Percentiles rank a stretch among this genome's conserved stretches.
These are phyloP conservation scores for Pseudoperonospora humuli DNA, from an alignment of 352 stramenopile genomes.

Conservation along the genomic window DNA sequence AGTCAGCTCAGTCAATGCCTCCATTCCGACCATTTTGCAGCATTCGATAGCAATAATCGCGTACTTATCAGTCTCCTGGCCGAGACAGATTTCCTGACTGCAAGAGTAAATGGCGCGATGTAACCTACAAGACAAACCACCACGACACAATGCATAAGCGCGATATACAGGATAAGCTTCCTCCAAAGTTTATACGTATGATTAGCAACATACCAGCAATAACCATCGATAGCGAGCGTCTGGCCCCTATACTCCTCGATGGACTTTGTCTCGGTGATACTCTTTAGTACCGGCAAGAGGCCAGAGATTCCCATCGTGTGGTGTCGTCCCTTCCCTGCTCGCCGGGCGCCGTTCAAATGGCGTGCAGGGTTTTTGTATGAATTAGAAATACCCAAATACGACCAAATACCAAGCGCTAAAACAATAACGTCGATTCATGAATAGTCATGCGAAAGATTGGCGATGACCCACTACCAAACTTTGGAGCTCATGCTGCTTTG, in stretches of 20 bases:
- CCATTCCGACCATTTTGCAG: not conserved
- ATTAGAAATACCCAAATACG: too few relatives aligned
- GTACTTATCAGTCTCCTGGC: constrained; percentile 64
- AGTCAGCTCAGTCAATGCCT: constrained; percentile 4
- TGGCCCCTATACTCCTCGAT: constrained; percentile 48
- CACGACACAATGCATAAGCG: too few relatives aligned
- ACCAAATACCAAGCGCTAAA: constrained; percentile 11
- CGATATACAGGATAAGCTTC: too few relatives aligned
- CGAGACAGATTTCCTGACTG: constrained; percentile 65
- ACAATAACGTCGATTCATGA: too few relatives aligned
- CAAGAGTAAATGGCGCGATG: constrained; percentile 72
- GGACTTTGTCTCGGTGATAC: constrained; percentile 52
- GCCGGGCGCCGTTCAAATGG: constrained; percentile 30
- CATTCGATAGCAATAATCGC: not conserved
- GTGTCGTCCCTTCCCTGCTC: constrained; percentile 11
- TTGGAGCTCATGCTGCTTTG: constrained; percentile 31
- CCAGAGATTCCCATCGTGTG: constrained; percentile 46
- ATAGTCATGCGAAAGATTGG: too few relatives aligned
- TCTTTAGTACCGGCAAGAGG: constrained; percentile 64
- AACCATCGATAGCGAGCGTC: constrained; percentile 73
- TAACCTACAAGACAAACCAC: too few relatives aligned
- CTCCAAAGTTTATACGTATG: not conserved
- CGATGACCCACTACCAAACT: too few relatives aligned
- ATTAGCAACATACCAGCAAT: constrained; percentile 55
- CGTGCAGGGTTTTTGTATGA: constrained; percentile 24